Evolutionary conservation across 2,329 filamentous ascomycete species (phyloP).

Genomic region (Tolypocladium sp.): DNA sequence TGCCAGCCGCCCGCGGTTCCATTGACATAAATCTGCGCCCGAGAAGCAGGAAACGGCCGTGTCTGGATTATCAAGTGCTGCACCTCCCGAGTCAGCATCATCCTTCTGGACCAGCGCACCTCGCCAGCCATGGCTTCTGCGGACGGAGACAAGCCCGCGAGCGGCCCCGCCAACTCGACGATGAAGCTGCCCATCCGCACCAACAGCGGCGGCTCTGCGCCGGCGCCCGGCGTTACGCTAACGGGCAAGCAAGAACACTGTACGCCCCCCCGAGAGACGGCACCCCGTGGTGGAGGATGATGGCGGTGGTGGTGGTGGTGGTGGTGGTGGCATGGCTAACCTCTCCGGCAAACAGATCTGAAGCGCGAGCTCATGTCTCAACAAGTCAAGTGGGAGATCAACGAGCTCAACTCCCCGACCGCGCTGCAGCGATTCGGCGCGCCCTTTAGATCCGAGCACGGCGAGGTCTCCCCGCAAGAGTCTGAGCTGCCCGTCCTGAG

Average conservation of each 20-base stretch:
- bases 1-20: neutral
- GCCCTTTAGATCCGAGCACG: constrained; percentile 85
- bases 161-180: constrained; percentile 9
- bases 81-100: neutral
- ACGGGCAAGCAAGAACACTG: constrained; percentile 98
- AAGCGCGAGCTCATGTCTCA: constrained; percentile 90
- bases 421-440: constrained; percentile 92
- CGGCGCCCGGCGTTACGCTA: constrained; percentile 42
- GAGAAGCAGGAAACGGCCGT: neutral
- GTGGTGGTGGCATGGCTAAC: constrained; percentile 9
- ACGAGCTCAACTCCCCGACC: constrained; percentile 87
- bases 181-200: constrained; percentile 19
- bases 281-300: neutral
- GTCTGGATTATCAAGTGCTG: neutral
- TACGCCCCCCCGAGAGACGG: constrained; percentile 31
- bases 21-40: neutral
- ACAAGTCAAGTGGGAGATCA: constrained; percentile 85
- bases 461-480: constrained; percentile 86
- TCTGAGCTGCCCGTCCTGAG: constrained; percentile 88
- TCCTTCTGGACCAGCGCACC: neutral
- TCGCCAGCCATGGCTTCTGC: constrained; percentile 16
- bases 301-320: neutral
- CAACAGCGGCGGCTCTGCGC: constrained; percentile 16
- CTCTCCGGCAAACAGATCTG: constrained; percentile 51
- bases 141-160: constrained; percentile 14